Percentiles rank a stretch among this genome's conserved stretches.
These are phyloP conservation scores for Kregervanrija delftensis DNA, from an alignment of 805 yeast species.

Conservation along the genomic window DNA sequence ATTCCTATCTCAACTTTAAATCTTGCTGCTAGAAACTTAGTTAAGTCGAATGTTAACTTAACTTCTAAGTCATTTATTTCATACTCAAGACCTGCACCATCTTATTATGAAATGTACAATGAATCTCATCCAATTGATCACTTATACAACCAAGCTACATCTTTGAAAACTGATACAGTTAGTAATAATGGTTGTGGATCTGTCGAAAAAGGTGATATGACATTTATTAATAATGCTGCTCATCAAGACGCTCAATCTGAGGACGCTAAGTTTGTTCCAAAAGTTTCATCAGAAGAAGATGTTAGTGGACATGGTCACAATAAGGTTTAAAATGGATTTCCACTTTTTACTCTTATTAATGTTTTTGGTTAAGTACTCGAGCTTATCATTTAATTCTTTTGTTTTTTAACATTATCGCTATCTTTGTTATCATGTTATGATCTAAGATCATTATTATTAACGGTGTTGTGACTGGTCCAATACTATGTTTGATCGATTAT, in stretches of 20 bases:
- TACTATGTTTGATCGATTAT: too few relatives aligned
- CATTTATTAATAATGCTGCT: constrained; percentile 20
- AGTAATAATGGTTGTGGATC: constrained; percentile 27
- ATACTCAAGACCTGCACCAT: constrained; percentile 14
- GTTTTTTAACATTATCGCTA: too few relatives aligned
- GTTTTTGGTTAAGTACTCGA: too few relatives aligned
- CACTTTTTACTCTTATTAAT: too few relatives aligned
- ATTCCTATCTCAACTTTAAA: constrained; percentile 23
- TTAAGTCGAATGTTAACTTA: not conserved
- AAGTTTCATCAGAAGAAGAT: constrained; percentile 22
- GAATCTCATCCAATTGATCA: constrained; percentile 15
- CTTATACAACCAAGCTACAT: constrained; percentile 12
- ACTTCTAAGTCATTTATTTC: constrained; percentile 21
- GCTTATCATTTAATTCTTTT: too few relatives aligned
- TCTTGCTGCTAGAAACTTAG: constrained; percentile 22
- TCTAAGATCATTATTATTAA: not conserved
- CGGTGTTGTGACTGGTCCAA: too few relatives aligned
- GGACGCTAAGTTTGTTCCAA: constrained; percentile 25
- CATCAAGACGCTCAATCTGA: constrained; percentile 1
- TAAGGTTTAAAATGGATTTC: constrained; percentile 7
- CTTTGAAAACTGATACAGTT: constrained; percentile 10
- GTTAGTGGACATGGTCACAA: constrained; percentile 22
- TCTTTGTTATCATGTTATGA: not conserved
- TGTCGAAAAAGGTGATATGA: constrained; percentile 22
- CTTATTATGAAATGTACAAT: constrained; percentile 21